Base-by-base conservation (phyloP, 1,284 basidiomycete genomes). In the Cronartium ribicola region DNA sequence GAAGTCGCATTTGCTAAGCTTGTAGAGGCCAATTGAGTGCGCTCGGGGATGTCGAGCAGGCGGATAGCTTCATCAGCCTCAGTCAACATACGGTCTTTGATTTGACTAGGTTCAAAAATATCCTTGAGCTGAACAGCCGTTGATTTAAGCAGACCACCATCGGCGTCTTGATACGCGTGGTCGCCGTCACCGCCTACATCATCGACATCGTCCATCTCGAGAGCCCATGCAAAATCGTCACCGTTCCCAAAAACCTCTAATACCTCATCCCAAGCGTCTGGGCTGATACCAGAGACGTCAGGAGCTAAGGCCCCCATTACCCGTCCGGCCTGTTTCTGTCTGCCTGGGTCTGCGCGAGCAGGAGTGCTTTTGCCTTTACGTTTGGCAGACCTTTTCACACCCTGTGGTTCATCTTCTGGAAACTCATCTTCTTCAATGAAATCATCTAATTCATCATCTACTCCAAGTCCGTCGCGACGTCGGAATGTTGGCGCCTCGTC, bases 101-200 rank as follows among this genome's bases (percentile, higher is more conserved):
- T 98, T 84, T 98, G 93, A 6, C 94, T 92, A 0, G 96, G 96
- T 81, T 99, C 96, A 78, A 98, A 99, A 76, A 99, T 93, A 91
- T 96, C 71, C 43, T 75, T 74, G 37, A 67, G 37, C 41, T 72
- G 72, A 66, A 72, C 61, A 40, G 41, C 20, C 36, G 48, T 43
- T n/a, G n/a, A 43, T 57, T 61, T 72, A 40, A 20, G 11, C 29
- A 61, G 41, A 29, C 41, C 63, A 51, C 62, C 51, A 84, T 91
- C 77, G 79, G 94, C 93, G 82, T 98, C 95, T 79, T 91, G 88
- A 79, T 94, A 91, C 78, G 88, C 41, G 14, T 75, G 81, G 79
- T 89, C 90, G 44, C 80, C 88, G 44, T 89, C 87, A 29, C 84
- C 83, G 22, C 85, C 86, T 4, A 81, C 80, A 39, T 87, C 87